Evolutionary conservation across 176 grass and related monocot genomes (phyloP).

Genomic region (Juncus effusus): DNA sequence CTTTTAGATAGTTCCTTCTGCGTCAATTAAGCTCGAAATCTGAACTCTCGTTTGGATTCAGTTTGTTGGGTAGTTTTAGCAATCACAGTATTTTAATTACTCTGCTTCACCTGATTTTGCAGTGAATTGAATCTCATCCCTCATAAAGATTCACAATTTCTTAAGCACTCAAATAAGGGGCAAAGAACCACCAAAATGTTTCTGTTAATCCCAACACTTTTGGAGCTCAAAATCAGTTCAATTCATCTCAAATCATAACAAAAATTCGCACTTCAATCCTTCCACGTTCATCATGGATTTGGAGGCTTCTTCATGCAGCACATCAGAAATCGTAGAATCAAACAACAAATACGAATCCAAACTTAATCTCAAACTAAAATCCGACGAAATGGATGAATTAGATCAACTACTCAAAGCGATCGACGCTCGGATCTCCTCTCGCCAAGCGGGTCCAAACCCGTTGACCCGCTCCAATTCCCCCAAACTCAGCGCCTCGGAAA

Average conservation of each 20-base stretch:
- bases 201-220: too few species aligned
- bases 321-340: conserved; percentile 88
- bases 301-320: conserved; percentile 59
- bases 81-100: too few species aligned
- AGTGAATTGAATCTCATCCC: conserved; percentile 1
- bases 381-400: conserved; percentile 53
- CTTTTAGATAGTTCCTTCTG: background rate
- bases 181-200: too few species aligned
- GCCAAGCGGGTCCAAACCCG: conserved; percentile 22
- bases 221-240: too few species aligned
- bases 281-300: conserved; percentile 39
- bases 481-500: conserved; percentile 67
- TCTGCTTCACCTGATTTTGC: background rate
- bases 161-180: background rate
- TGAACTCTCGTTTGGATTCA: background rate
- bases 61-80: too few species aligned
- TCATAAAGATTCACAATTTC: conserved; percentile 2
- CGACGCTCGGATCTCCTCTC: conserved; percentile 52
- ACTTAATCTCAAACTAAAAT: conserved; percentile 47
- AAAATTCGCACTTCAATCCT: too few species aligned
- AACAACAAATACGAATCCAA: conserved; percentile 46
- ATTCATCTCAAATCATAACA: too few species aligned
- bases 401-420: conserved; percentile 72
- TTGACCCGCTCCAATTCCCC: conserved; percentile 43
- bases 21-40: conserved; percentile 14